These are phyloP conservation scores for Chernovozyma aurita DNA, from an alignment of 1,139 yeast genomes.

Conservation along the genomic window DNA sequence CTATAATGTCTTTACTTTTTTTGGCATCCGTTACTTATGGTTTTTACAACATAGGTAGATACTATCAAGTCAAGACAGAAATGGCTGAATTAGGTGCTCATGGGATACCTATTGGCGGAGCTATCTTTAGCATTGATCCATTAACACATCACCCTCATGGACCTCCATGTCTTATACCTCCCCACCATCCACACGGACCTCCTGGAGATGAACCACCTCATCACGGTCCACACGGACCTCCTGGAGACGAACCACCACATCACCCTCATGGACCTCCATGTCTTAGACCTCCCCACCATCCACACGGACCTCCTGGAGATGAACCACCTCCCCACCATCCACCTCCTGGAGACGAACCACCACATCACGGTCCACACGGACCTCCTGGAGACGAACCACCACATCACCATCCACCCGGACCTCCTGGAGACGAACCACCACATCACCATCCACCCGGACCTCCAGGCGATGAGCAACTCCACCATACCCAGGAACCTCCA, in stretches of 20 bases:
- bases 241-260: slow-evolving; percentile 1
- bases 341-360: neutral
- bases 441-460: neutral
- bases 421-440: neutral
- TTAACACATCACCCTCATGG: neutral
- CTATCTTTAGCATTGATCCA: no score
- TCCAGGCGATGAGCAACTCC: neutral
- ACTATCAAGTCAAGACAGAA: neutral
- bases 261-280: neutral
- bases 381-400: slow-evolving; percentile 2
- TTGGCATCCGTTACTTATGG: neutral
- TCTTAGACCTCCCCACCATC: neutral
- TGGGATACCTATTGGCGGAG: no score
- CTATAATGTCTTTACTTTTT: neutral
- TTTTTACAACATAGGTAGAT: neutral
- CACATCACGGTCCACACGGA: neutral
- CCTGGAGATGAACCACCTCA: neutral
- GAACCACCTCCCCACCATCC: neutral
- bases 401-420: neutral
- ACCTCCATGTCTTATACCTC: neutral
- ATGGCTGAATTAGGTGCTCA: no score
- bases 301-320: neutral
- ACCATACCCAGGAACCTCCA: no score
- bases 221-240: slow-evolving; percentile 1
- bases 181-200: slow-evolving; percentile 1